Base-by-base conservation (phyloP, 805 yeast genomes). In the Phaffomyces antillensis region DNA sequence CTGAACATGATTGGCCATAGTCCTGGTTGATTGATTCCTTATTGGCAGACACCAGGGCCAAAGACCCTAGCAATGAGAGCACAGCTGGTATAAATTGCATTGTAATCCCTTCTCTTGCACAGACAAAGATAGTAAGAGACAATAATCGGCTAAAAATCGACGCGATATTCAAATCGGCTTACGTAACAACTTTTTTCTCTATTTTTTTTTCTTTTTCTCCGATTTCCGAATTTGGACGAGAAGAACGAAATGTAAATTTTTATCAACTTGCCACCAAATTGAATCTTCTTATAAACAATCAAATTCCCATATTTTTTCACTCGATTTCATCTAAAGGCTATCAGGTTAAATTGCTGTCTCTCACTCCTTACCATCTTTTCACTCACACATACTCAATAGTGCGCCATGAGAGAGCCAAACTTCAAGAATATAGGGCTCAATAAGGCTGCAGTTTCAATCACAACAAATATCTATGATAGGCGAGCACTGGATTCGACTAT, bases 401-500 rank as follows among this genome's bases (percentile, higher is more conserved):
- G 30, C 16, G 23, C 31, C 25, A 90, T 89, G 99, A 80, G 97
- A 65, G 96, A 89, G 58, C 79, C 96, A 33, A 89, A 89, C 66
- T 85, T 84, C 67, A 79, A 83, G 58, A 81, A 90, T 20, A 77
- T 88, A 41, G 65, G 81, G 41, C 76, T 81, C 44, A 93, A 91
- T 68, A 76, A 83, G 61, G 97, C 99, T 5, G 89, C 96, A n/a
- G 87, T 90, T 26, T 81, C 90, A 25, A 88, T 91, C 49, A 83
- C 96, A 8, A 79, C 96, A 25, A 81, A 91, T 18, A 76, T 91
- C 28, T 91, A 91, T 61, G 98, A 91, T 65, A 68, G 98, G 47
- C 68, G 98, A 41, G 97, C 98, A 0, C 71, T 91, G 43, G 98
- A 93, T 61, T 86, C 90, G 51, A 84, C 96, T 2, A 79, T 88